Conservation (phyloP, 495 filamentous ascomycete species). For the Trichoderma asperelloides region DNA sequence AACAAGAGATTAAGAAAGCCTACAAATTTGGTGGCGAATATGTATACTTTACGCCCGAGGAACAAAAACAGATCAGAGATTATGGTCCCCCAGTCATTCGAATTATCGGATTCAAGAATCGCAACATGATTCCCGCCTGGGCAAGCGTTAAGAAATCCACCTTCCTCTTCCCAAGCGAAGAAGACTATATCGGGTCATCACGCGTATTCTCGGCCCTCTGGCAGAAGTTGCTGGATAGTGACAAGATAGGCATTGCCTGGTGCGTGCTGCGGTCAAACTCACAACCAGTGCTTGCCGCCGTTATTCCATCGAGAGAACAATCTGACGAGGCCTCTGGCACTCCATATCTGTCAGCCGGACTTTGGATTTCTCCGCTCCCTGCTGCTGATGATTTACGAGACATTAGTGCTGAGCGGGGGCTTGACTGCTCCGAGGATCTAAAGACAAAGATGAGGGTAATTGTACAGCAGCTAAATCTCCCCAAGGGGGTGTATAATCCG, state of each 20-base stretch:
- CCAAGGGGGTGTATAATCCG: constrained; percentile 74
- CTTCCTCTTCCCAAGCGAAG: constrained; percentile 93
- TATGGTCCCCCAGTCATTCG: constrained; percentile 62
- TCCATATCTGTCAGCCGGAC: constrained; percentile 66
- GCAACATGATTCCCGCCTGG: constrained; percentile 69
- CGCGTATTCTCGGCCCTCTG: constrained; percentile 88
- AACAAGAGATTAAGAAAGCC: constrained; percentile 75
- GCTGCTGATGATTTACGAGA: constrained; percentile 85
- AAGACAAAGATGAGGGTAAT: constrained; percentile 74
- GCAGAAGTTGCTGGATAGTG: constrained; percentile 66
- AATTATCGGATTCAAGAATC: constrained; percentile 88
- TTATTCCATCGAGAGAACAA: constrained; percentile 64
- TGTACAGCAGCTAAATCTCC: constrained; percentile 81
- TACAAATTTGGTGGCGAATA: constrained; percentile 94
- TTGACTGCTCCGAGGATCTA: constrained; percentile 57
- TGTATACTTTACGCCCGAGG: constrained; percentile 74
- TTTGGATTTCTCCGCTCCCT: constrained; percentile 85
- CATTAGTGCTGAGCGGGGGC: constrained; percentile 46
- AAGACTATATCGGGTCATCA: constrained; percentile 80
- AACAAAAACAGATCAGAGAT: constrained; percentile 62
- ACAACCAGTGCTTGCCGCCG: constrained; percentile 65
- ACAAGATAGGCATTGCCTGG: constrained; percentile 83
- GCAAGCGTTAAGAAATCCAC: constrained; percentile 74
- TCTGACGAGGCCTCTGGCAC: constrained; percentile 52
- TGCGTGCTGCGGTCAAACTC: constrained; percentile 75